Conservation (phyloP, 371 early-diverging fungal species). For the Mucor circinelloides region DNA sequence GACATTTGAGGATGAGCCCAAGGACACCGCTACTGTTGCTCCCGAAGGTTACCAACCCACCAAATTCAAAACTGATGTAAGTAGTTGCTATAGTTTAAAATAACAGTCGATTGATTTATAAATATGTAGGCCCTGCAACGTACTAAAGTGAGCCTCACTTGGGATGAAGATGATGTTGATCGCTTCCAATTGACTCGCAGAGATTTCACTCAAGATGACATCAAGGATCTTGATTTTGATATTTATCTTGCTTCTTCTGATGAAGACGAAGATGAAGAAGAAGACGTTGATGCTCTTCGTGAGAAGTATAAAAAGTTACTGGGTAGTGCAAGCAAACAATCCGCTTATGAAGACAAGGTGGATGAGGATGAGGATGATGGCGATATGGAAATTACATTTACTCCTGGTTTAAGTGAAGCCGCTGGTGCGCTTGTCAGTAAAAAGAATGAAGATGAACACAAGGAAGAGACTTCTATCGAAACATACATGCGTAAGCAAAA, state of each 20-base stretch:
- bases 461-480: constrained; percentile 62
- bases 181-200: constrained; percentile 79
- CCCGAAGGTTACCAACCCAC: constrained; percentile 83
- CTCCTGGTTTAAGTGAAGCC: constrained; percentile 86
- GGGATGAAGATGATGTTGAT: constrained; percentile 96
- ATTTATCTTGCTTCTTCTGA: constrained; percentile 84
- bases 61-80: constrained; percentile 78
- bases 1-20: constrained; percentile 77
- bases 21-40: constrained; percentile 70
- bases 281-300: constrained; percentile 55
- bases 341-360: constrained; percentile 44
- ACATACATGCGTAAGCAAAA: constrained; percentile 85
- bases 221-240: constrained; percentile 91
- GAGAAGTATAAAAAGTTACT: constrained; percentile 74
- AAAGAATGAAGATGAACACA: constrained; percentile 51
- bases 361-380: constrained; percentile 55
- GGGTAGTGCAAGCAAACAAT: constrained; percentile 28
- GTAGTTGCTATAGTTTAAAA: not conserved
- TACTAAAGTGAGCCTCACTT: constrained; percentile 91
- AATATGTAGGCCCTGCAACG: constrained; percentile 80
- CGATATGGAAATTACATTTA: constrained; percentile 96
- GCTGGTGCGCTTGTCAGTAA: constrained; percentile 53
- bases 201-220: constrained; percentile 84
- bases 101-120: not conserved
- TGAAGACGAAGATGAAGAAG: constrained; percentile 67